A percentile compares a stretch with the other conserved stretches of the same genome.
These are phyloP conservation scores for Lasiosphaeriaceae sp. DNA, from an alignment of 495 filamentous ascomycete genomes.

Conservation along the genomic window DNA sequence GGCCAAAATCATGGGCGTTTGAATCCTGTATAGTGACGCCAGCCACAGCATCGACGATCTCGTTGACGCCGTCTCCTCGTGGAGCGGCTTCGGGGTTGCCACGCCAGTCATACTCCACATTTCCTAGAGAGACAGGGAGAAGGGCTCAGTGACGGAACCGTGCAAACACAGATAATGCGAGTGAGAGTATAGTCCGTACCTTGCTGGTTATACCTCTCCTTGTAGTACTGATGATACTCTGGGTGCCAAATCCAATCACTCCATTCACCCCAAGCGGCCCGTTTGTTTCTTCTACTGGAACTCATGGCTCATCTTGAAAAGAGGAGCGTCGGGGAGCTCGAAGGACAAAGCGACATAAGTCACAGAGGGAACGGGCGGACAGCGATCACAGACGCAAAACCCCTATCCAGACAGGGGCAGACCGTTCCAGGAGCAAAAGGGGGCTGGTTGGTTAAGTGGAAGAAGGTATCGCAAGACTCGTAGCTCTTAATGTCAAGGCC, in stretches of 20 bases:
- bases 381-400: background rate
- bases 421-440: background rate
- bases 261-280: conserved; percentile 5
- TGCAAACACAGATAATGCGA: background rate
- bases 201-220: conserved; percentile 4
- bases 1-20: background rate
- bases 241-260: conserved; percentile 11
- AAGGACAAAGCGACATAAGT: conserved; percentile 10
- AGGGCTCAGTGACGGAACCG: background rate
- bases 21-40: background rate
- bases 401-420: background rate
- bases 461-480: conserved; percentile 1
- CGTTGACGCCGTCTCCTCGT: conserved; percentile 6
- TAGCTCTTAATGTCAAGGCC: background rate
- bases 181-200: conserved; percentile 8
- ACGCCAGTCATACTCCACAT: background rate
- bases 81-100: background rate
- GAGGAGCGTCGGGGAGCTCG: background rate
- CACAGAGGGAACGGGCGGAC: background rate
- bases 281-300: conserved; percentile 6
- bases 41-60: conserved; percentile 2
- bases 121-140: conserved; percentile 3
- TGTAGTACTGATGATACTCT: background rate
- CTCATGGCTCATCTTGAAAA: conserved; percentile 20
- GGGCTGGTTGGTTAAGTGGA: background rate